These are phyloP conservation scores for Fusarium humuli DNA, from an alignment of 2,329 filamentous ascomycete species.

Conservation along the genomic window DNA sequence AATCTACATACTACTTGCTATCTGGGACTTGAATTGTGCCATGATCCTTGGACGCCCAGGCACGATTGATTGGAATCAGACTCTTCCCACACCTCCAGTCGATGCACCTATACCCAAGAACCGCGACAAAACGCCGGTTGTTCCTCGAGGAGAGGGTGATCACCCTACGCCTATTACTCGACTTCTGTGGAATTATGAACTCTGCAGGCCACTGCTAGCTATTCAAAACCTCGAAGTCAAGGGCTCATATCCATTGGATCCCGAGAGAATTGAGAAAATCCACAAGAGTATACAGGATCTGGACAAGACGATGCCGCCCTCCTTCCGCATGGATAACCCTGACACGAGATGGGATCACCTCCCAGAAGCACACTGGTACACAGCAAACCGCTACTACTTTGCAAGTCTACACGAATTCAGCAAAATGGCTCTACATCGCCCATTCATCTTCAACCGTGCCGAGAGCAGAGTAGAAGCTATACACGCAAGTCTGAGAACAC, in stretches of 20 bases:
- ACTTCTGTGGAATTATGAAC: conserved; percentile 62
- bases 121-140: conserved; percentile 60
- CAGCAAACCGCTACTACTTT: conserved; percentile 57
- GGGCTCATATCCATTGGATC: conserved; percentile 66
- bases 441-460: conserved; percentile 69
- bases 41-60: conserved; percentile 67
- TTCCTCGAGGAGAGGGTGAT: conserved; percentile 61
- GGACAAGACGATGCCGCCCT: conserved; percentile 61
- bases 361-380: conserved; percentile 66
- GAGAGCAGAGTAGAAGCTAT: conserved; percentile 67
- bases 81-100: conserved; percentile 62
- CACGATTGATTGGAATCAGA: conserved; percentile 62
- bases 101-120: conserved; percentile 64
- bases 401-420: conserved; percentile 65
- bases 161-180: conserved; percentile 68
- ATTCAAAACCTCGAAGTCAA: conserved; percentile 68
- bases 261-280: conserved; percentile 64
- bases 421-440: conserved; percentile 69
- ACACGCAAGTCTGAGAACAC: conserved; percentile 65
- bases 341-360: conserved; percentile 67
- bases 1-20: conserved; percentile 66
- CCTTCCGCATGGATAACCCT: conserved; percentile 66
- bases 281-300: conserved; percentile 63
- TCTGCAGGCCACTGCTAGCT: conserved; percentile 62
- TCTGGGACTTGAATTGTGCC: conserved; percentile 65